Percentiles rank a stretch among this genome's conserved stretches.
phyloP scores from a whole-genome alignment of 106 monocot species.

The Hemerocallis citrina region DNA sequence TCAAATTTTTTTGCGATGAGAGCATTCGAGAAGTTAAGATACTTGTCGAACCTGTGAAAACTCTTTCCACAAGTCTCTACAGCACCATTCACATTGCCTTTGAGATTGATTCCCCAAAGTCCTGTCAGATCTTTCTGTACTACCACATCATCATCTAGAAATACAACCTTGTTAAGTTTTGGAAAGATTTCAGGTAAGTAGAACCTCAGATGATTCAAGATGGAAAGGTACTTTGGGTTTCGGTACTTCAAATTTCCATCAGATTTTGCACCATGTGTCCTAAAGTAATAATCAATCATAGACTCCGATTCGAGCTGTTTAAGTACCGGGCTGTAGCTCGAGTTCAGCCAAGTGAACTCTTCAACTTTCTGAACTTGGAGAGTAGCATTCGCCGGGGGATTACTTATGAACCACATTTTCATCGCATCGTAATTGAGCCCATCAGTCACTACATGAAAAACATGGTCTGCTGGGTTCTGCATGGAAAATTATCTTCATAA shows the following conservation, averaged over 20 bases:
- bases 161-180: conserved; percentile 60
- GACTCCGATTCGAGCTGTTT: conserved; percentile 10
- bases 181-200: conserved; percentile 77
- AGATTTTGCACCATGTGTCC: conserved; percentile 3
- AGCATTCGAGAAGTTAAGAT: conserved; percentile 77
- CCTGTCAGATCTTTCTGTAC: conserved; percentile 60
- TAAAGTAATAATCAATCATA: conserved; percentile 11
- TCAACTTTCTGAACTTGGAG: conserved; percentile 13
- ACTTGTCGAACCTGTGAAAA: conserved; percentile 64
- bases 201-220: conserved; percentile 71
- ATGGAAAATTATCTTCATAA: background rate
- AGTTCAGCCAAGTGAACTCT: conserved; percentile 14
- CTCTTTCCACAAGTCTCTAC: conserved; percentile 66
- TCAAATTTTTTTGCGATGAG: conserved; percentile 61
- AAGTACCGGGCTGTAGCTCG: conserved; percentile 14
- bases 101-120: conserved; percentile 55
- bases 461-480: conserved; percentile 10
- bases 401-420: conserved; percentile 16
- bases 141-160: conserved; percentile 76
- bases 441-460: conserved; percentile 15
- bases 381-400: conserved; percentile 4
- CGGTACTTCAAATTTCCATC: conserved; percentile 12
- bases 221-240: conserved; percentile 28
- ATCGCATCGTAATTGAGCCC: conserved; percentile 11
- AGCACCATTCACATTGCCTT: conserved; percentile 75